Evolutionary conservation across 345 rosid genomes (phyloP).

Genomic region (Lepidium aucheri): DNA sequence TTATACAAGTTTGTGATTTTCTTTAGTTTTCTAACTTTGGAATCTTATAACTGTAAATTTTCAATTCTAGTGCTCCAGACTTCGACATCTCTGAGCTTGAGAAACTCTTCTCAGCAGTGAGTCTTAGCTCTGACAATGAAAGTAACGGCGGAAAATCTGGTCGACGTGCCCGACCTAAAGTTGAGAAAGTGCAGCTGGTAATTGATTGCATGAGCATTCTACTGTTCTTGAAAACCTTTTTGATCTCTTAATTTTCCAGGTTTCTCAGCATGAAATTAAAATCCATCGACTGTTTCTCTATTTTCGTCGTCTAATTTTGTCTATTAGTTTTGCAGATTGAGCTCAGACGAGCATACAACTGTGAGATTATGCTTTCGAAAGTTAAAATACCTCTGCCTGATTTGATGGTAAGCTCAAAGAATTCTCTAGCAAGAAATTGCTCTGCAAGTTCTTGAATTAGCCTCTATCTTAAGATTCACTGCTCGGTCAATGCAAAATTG

Average conservation of each 20-base stretch:
- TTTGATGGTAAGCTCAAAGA: conserved; percentile 46
- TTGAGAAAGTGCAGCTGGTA: conserved; percentile 88
- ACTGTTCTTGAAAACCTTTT: not conserved
- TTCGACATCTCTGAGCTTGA: conserved; percentile 78
- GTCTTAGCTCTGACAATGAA: conserved; percentile 39
- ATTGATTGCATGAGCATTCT: conserved; percentile 25
- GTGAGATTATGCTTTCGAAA: conserved; percentile 84
- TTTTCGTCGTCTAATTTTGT: conserved; percentile 24
- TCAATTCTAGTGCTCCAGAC: conserved; percentile 59
- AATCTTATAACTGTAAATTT: conserved; percentile 14
- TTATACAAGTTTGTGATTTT: conserved; percentile 2
- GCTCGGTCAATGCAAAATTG: not conserved
- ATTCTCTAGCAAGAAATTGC: conserved; percentile 1
- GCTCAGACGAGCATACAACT: conserved; percentile 73
- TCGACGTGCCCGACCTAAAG: conserved; percentile 43
- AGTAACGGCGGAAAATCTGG: conserved; percentile 39
- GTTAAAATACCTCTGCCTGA: conserved; percentile 74
- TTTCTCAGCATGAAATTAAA: conserved; percentile 7
- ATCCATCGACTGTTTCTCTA: not conserved
- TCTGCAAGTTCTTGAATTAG: not conserved
- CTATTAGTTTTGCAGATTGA: conserved; percentile 56
- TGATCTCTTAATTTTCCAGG: not conserved
- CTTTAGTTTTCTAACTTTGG: not conserved
- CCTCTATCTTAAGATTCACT: not conserved
- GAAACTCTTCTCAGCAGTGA: conserved; percentile 62